Evolutionary conservation across 2,329 filamentous ascomycete species (phyloP).

Genomic region (Exophiala alcalophila): DNA sequence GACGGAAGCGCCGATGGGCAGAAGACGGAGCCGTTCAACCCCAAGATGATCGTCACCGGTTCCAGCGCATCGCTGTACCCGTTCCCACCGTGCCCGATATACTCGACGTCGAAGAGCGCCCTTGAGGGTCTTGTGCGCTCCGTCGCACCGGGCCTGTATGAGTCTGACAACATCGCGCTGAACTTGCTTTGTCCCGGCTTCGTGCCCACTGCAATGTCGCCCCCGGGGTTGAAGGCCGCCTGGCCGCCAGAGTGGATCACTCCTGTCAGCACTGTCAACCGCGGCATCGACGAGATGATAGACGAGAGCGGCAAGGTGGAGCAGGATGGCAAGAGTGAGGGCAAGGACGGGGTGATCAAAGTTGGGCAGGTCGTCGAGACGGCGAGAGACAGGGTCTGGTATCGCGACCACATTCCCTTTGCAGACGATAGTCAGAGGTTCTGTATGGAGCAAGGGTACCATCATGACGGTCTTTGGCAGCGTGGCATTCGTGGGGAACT

Average conservation of each 20-base stretch:
- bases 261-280: not conserved
- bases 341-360: conserved; percentile 1
- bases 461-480: not conserved
- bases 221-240: conserved; percentile 1
- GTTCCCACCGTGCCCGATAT: not conserved
- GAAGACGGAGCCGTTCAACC: not conserved
- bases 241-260: conserved; percentile 3
- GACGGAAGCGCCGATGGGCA: too few relatives aligned
- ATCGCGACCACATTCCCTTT: not conserved
- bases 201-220: not conserved
- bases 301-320: not conserved
- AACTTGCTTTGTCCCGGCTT: not conserved
- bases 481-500: not conserved
- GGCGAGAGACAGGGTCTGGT: not conserved
- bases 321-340: conserved; percentile 3
- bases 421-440: conserved; percentile 2
- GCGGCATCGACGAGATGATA: not conserved
- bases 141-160: not conserved
- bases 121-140: not conserved
- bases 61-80: conserved; percentile 47
- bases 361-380: conserved; percentile 1
- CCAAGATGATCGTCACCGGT: conserved; percentile 44
- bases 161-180: conserved; percentile 1
- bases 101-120: not conserved
- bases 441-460: not conserved